A percentile compares a stretch with the other conserved stretches of the same genome.
Evolutionary conservation across 768 basidiomycete genomes (phyloP).

Genomic region (Mycena albidolilacea): DNA sequence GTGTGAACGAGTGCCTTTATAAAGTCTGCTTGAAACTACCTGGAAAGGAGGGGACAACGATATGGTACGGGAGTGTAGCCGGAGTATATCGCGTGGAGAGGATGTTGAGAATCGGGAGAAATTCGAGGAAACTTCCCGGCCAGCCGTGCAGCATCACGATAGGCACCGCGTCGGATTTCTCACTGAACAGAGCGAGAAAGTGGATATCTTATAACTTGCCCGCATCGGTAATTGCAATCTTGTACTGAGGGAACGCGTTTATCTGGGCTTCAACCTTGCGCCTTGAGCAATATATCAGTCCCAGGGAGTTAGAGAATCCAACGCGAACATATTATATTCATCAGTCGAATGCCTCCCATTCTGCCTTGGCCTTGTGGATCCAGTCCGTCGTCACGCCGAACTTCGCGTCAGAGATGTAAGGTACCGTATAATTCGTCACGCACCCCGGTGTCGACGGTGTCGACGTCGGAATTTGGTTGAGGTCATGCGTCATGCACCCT

Average conservation of each 20-base stretch:
- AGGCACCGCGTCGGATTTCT: constrained; percentile 34
- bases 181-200: constrained; percentile 34
- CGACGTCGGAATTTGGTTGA: too few species aligned
- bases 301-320: background rate
- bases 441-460: too few species aligned
- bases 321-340: background rate
- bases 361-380: constrained; percentile 16
- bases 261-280: background rate
- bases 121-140: constrained; percentile 39
- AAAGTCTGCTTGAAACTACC: too few species aligned
- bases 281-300: background rate
- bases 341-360: constrained; percentile 24
- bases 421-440: too few species aligned
- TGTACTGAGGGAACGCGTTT: constrained; percentile 14
- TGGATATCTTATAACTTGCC: constrained; percentile 18
- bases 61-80: constrained; percentile 32
- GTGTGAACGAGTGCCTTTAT: too few species aligned
- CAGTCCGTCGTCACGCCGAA: constrained; percentile 14
- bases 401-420: constrained; percentile 8
- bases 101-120: constrained; percentile 35
- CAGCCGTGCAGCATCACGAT: constrained; percentile 36
- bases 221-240: background rate
- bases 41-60: constrained; percentile 42
- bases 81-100: constrained; percentile 25
- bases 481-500: too few species aligned